Percentiles rank a stretch among this genome's conserved stretches.
Conservation (phyloP, 495 filamentous ascomycete species). For the Penicillium cinerascens region DNA sequence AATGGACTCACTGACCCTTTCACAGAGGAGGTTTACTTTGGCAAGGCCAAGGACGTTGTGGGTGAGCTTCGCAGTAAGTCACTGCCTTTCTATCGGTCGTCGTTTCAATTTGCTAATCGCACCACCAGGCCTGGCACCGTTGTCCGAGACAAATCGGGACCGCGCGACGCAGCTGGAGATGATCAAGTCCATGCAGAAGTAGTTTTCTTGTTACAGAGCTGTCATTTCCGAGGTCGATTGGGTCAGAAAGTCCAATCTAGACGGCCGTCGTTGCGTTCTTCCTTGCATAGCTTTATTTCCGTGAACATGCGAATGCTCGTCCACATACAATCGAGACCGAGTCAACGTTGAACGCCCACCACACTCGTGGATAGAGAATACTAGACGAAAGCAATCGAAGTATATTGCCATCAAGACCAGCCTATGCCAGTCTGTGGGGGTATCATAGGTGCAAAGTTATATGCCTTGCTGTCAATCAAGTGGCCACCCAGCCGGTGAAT, state of each 20-base stretch:
- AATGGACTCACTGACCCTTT: neutral
- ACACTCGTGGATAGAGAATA: neutral
- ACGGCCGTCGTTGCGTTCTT: constrained; percentile 8
- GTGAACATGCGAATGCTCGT: constrained; percentile 14
- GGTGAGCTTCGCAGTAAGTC: constrained; percentile 84
- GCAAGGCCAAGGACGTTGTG: constrained; percentile 99
- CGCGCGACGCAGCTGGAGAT: constrained; percentile 86
- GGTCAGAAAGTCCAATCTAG: constrained; percentile 14
- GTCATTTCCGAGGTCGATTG: constrained; percentile 3
- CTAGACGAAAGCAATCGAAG: neutral
- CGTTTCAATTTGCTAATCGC: constrained; percentile 1
- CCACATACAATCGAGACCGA: constrained; percentile 3
- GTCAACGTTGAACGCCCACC: neutral
- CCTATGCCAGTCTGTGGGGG: neutral
- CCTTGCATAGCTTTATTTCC: constrained; percentile 22
- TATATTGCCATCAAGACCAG: neutral
- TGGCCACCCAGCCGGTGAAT: neutral
- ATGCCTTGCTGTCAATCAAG: neutral
- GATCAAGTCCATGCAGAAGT: constrained; percentile 57
- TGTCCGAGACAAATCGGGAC: constrained; percentile 84
- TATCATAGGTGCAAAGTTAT: neutral
- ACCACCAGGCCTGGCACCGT: constrained; percentile 59
- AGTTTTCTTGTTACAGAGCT: constrained; percentile 10
- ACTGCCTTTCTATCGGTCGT: neutral
- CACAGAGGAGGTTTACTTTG: constrained; percentile 95